Evolutionary conservation across 345 rosid genomes (phyloP), one percentile per base, ranked within the genome.

Genomic region (Brassica juncea): DNA sequence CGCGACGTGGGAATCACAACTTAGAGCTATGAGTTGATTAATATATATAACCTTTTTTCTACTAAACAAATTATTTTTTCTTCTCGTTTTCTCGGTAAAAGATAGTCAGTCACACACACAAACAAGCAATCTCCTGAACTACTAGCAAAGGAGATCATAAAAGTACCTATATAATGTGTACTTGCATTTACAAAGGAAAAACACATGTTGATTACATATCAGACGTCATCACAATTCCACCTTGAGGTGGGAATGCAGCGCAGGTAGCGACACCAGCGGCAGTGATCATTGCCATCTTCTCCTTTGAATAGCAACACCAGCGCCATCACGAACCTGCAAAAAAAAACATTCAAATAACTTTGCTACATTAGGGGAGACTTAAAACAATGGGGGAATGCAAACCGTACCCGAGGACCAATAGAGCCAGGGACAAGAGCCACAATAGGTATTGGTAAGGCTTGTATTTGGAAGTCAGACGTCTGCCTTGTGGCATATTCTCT

Each of bases 241-340:
- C 83, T 80, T 19, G 90, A 85, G 16, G 94, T 93, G 3, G 98
- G 90, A 32, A 95, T 88, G 58, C 99, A 95, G 61, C 89, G 88
- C 42, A 93, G 78, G 80, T 88, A 92, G 76, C 89, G 98, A 81
- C 99, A 94, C 99, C 99, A 92, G 30, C 64, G 86, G 88, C 99
- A 95, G 16, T 58, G 86, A 21, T 93, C 86, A 64, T 84, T 84
- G 10, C 91, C 97, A 19, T 89, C 84, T 79, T 83, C 87, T 81
- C 88, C 94, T 55, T 71, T 80, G 62, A 91, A 89, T 47, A 94
- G 85, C 99, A 88, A 83, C 85, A 89, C 82, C 81, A 88, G 30
- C 15, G 87, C 85, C 28, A 87, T 75, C 0, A 86, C 85, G 7
- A 94, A 88, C 65, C 99, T 92, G 89, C 70, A 67, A 9, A 8